Conservation (phyloP, 176 grass and related monocot genomes). For the Musa schizocarpa region DNA sequence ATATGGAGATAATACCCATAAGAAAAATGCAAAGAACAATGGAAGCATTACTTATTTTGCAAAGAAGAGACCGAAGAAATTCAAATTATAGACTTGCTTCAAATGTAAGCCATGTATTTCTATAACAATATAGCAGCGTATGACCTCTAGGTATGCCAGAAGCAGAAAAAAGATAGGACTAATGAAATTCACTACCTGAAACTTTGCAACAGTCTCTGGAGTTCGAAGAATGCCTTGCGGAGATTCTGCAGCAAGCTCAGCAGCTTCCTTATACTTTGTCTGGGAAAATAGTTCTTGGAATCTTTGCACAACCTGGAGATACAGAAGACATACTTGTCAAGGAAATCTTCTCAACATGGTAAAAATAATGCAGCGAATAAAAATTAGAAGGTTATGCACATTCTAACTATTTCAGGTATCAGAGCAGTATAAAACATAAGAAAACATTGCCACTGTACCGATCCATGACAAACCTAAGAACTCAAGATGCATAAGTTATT, state of each 20-base stretch:
- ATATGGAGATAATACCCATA: too few relatives aligned
- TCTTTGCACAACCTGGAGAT: constrained; percentile 82
- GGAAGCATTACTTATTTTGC: background rate
- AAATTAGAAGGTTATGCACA: background rate
- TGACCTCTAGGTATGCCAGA: too few relatives aligned
- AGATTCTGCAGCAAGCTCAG: constrained; percentile 93
- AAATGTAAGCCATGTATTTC: background rate
- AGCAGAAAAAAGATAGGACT: background rate
- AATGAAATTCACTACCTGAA: constrained; percentile 40
- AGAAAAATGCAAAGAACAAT: background rate
- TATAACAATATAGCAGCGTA: background rate
- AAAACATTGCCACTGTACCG: too few relatives aligned
- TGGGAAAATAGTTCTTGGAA: constrained; percentile 90
- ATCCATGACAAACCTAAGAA: background rate
- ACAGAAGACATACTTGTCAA: background rate
- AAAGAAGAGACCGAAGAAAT: constrained; percentile 1
- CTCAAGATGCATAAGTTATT: background rate
- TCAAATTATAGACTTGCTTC: background rate
- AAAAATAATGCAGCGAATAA: background rate
- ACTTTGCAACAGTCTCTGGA: constrained; percentile 91
- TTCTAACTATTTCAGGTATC: too few relatives aligned
- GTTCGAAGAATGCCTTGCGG: constrained; percentile 85
- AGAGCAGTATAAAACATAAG: too few relatives aligned
- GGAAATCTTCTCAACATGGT: background rate
- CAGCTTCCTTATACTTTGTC: constrained; percentile 98